Base-by-base conservation (phyloP, 108 stramenopile genomes). In the Hondaea fermentalgiana region DNA sequence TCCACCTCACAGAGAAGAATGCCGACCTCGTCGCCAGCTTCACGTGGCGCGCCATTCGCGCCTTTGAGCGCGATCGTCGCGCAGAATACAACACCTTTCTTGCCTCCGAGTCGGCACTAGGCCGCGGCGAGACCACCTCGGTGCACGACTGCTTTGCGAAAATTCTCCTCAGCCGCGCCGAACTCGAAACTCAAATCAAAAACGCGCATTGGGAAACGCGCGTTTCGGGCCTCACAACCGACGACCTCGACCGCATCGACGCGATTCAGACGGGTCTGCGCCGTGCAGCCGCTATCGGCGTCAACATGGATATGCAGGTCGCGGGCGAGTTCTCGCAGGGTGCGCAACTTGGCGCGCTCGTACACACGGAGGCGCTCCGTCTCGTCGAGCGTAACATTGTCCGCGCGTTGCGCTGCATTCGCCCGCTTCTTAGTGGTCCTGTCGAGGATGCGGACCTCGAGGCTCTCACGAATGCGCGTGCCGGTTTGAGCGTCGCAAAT, bases 241-340 rank as follows among this genome's bases (percentile, higher is more conserved):
- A 53, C 0, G 76, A 83, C 5, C 51, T 83, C 25, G 76, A 83
- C 25, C 76, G 76, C 51, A 47, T 83, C 25, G 76, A 83, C 49
- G 49, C 45, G n/a, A 53, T 83, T 17, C 76, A 83, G 76, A 83
- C 45, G 6, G 76, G 76, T 17, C 76, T 83, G 17, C 76, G 76
- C 25, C 76, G 76, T 0, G 51, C 51, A 12, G 45, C 76, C 6
- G 76, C 76, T 35, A 83, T 83, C 28, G 76, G 76, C 19, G 76
- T 83, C n/a, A 83, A 53, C 51, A 47, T 83, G 49, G 76, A 83
- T 83, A 83, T 83, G 76, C 49, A 53, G 23, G 76, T 83, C 51
- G 51, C 76, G 16, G 19, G 49, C 4, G 49, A 83, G 49, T 53
- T 83, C 51, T 47, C 76, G 45, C 76, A 83, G 51, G 76, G 76